Evolutionary conservation across 345 rosid species (phyloP), one percentile per base, ranked within the genome.

Genomic region (Citrus maxima): DNA sequence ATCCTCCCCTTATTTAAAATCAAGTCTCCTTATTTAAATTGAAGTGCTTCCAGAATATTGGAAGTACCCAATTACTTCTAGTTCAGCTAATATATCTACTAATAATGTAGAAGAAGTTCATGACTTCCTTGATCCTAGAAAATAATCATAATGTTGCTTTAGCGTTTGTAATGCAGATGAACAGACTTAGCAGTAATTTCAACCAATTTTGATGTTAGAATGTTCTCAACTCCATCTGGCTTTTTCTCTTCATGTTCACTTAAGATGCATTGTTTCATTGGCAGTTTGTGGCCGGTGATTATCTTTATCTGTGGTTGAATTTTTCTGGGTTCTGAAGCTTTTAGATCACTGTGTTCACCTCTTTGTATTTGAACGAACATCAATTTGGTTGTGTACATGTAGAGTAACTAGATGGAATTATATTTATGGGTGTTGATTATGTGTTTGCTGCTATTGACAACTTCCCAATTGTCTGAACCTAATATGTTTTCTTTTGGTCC

Each of bases 401-500:
- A 28, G 0, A 9, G 13, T 10, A 18, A 37, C 51, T 49, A 24
- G 34, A 64, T 54, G 24, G 12, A 67, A 22, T 32, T 1, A 24
- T 25, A 24, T 30, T 2, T 77, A 54, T 56, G 60, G 51, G 58
- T 16, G 18, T 46, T 40, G 22, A 14, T 30, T 12, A 62, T 77
- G 68, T 61, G 5, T 59, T 24, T 79, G 61, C 12, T 49, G 10
- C 16, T 27, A 49, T 8, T 19, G 12, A 28, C 75, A 59, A 58
- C 27, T 14, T 72, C 54, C 77, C 12, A 65, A 40, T 19, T 66
- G 28, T 75, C 38, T 51, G 55, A 64, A 49, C 14, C 56, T 61
- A 76, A 67, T 58, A 40, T 72, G 64, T 42, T 16, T 40, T 65
- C 59, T 3, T 75, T 14, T 72, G 66, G 30, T 85, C 74, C 86